A percentile compares a stretch with the other conserved stretches of the same genome.
Conservation (phyloP, 768 basidiomycete species). For the Termitomyces sp. region DNA sequence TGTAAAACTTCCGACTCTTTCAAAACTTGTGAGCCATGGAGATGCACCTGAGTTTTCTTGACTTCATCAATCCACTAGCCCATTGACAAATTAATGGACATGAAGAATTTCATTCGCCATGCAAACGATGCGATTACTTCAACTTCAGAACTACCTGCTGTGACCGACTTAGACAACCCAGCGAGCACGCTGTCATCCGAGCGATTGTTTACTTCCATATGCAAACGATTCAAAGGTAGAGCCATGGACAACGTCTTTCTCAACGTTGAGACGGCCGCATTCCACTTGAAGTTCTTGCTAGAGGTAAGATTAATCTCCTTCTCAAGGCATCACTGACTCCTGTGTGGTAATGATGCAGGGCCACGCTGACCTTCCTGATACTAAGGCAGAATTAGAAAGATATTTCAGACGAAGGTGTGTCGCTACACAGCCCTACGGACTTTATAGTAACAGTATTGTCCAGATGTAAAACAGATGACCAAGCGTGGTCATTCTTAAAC, state of each 20-base stretch:
- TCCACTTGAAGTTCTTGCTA: not conserved
- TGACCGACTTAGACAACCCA: not conserved
- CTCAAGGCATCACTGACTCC: not conserved
- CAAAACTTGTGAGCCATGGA: not conserved
- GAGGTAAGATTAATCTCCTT: not conserved
- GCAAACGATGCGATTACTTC: not conserved
- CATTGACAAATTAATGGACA: not conserved
- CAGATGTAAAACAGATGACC: not conserved
- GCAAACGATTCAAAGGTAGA: not conserved
- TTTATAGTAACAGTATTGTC: not conserved
- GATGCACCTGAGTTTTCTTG: not conserved
- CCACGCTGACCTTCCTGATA: not conserved
- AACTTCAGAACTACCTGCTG: not conserved
- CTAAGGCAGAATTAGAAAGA: not conserved
- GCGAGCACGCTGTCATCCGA: not conserved
- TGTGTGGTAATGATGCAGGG: not conserved
- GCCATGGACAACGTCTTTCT: not conserved
- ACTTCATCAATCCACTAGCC: not conserved
- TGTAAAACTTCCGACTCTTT: not conserved
- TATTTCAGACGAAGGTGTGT: not conserved
- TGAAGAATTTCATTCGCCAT: not conserved
- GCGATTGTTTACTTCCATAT: not conserved
- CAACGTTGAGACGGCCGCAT: not conserved
- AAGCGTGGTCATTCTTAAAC: not conserved
- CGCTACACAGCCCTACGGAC: no score